Evolutionary conservation across 257 asterid species (phyloP).

Genomic region (Eucommia ulmoides): DNA sequence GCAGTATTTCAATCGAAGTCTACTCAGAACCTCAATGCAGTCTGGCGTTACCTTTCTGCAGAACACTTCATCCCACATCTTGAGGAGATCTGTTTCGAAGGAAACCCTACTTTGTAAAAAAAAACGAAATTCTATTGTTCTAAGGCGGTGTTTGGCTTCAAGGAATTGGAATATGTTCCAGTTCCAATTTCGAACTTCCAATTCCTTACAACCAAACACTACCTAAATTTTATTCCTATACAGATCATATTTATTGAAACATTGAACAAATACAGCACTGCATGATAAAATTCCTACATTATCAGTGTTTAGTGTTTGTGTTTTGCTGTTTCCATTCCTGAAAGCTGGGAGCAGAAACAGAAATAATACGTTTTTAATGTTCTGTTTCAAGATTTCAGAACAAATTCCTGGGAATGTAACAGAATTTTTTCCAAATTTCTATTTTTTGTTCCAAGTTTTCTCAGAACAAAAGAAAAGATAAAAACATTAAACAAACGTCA

Average conservation of each 20-base stretch:
- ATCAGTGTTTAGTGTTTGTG: no score
- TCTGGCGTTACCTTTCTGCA: slow-evolving; percentile 28
- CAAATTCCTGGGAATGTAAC: background rate
- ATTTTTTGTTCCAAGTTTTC: background rate
- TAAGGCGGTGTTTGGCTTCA: background rate
- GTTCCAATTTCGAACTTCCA: background rate
- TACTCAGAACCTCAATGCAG: slow-evolving; percentile 29
- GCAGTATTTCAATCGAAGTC: slow-evolving; percentile 35
- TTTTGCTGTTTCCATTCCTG: no score
- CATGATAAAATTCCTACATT: no score
- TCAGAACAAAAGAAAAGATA: background rate
- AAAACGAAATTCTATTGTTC: slow-evolving; percentile 1
- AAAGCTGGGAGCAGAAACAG: no score
- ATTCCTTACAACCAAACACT: background rate
- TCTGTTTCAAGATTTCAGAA: background rate
- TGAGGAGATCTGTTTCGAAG: slow-evolving; percentile 38
- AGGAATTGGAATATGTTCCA: background rate
- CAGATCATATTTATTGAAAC: background rate
- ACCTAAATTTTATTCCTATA: background rate
- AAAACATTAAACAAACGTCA: background rate
- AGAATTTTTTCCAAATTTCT: no score
- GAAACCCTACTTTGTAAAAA: slow-evolving; percentile 10
- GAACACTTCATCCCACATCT: slow-evolving; percentile 66
- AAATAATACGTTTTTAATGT: no score
- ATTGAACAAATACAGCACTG: background rate